Evolutionary conservation across 805 yeast genomes (phyloP), one percentile per base, ranked within the genome.

Genomic region (Barnettozyma sucrosica): DNA sequence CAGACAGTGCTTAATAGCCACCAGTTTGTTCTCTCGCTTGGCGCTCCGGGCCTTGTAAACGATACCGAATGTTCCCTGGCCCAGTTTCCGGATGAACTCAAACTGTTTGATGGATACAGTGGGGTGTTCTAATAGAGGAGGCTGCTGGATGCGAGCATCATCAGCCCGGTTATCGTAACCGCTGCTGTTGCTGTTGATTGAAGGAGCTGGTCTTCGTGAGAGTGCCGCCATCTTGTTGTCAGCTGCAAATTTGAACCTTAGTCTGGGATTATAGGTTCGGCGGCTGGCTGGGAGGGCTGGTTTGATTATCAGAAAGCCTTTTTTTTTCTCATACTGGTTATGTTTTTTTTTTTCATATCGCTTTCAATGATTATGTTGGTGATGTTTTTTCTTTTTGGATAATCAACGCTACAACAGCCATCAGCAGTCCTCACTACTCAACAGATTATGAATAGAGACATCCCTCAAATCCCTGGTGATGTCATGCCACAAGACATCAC

Each of bases 21-120:
- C 97, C 14, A 80, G 57, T 43, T 72, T 66, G 41, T 62, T 51
- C 51, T 70, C 74, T n/a, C 21, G 32, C 5, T 32, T 18, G 33
- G 32, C 28, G 16, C 37, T 20, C 10, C 61, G 67, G 5, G 96
- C 98, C 59, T 85, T 86, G 58, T 83, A 83, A 3, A 92, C 99
- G 45, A 89, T 88, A 24, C 95, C 95, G 66, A 86, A 86, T 0
- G 95, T 84, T n/a, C 95, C 95, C 56, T 85, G 85, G 1, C 95
- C 95, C 13, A 86, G 70, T 58, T 78, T 75, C 44, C 71, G 66
- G 3, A 65, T 37, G 5, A 65, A 56, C 5, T 51, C 50, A 45
- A 70, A 73, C 36, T 65, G 62, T 1, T 55, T 48, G 41, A 72
- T 45, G 19, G 53, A 53, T 18, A 57, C 52, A 20, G 55, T 33